Evolutionary conservation across 192 early-diverging fungal species (phyloP).

Genomic region (Backusella psychrophila): DNA sequence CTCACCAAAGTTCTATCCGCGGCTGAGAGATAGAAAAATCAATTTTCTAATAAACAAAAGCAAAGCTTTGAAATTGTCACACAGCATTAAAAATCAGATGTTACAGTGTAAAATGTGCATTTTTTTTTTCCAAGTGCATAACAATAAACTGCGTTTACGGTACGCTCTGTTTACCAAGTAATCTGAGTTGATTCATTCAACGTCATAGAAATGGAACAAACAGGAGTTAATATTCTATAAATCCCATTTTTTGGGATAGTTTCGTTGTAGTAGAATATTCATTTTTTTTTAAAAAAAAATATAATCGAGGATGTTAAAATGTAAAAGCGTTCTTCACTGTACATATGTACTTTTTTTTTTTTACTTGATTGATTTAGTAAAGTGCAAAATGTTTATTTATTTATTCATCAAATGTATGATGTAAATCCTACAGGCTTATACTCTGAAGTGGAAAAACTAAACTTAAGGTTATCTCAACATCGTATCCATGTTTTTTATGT

Average conservation of each 20-base stretch:
- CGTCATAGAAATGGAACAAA: background rate
- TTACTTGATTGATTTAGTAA: background rate
- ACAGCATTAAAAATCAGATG: background rate
- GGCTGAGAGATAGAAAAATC: no score
- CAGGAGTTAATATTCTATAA: background rate
- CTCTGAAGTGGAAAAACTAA: background rate
- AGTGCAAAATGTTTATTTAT: background rate
- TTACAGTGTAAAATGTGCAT: background rate
- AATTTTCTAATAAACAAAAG: no score
- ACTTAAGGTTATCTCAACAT: background rate
- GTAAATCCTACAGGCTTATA: background rate
- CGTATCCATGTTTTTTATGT: background rate
- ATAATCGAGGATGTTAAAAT: background rate
- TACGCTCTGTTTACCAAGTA: background rate
- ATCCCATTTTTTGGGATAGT: background rate
- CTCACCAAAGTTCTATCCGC: no score
- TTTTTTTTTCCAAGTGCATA: background rate
- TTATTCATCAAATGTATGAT: background rate
- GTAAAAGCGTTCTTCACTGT: no score
- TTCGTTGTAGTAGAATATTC: background rate
- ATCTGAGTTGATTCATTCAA: background rate
- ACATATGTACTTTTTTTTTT: no score
- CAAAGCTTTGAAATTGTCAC: background rate
- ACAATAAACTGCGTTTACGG: background rate
- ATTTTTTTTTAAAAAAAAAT: background rate